These are phyloP conservation scores for Theobroma grandiflorum DNA, from an alignment of 441 rosid genomes.

Conservation along the genomic window DNA sequence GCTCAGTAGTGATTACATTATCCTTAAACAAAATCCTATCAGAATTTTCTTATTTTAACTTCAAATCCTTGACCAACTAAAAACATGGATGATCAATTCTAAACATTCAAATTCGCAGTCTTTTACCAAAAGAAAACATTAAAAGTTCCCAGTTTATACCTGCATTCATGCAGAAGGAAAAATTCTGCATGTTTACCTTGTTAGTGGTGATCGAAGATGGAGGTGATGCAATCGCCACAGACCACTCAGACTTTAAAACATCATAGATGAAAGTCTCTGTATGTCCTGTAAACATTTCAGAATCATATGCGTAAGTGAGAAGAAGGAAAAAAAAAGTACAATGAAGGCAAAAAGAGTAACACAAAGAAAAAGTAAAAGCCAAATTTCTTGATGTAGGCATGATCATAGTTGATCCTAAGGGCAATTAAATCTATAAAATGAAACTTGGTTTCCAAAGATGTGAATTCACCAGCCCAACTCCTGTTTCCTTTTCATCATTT, in stretches of 20 bases:
- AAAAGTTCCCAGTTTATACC: too few relatives aligned
- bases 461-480: not conserved
- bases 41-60: not conserved
- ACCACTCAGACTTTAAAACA: slow-evolving; percentile 83
- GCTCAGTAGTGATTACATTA: not conserved
- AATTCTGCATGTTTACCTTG: slow-evolving; percentile 61
- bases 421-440: not conserved
- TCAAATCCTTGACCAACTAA: not conserved
- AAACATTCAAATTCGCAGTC: not conserved
- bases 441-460: not conserved
- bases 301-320: not conserved
- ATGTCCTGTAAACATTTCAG: slow-evolving; percentile 63
- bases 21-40: slow-evolving; percentile 7
- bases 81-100: slow-evolving; percentile 1
- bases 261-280: slow-evolving; percentile 88
- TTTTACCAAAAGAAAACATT: not conserved
- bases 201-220: slow-evolving; percentile 78
- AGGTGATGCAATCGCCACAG: slow-evolving; percentile 72
- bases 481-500: not conserved
- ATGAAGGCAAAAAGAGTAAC: not conserved
- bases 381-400: not conserved
- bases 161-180: slow-evolving; percentile 5
- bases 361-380: not conserved
- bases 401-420: not conserved
- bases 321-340: not conserved